Evolutionary conservation across 768 basidiomycete genomes (phyloP).

Genomic region (Lentinula sp.): DNA sequence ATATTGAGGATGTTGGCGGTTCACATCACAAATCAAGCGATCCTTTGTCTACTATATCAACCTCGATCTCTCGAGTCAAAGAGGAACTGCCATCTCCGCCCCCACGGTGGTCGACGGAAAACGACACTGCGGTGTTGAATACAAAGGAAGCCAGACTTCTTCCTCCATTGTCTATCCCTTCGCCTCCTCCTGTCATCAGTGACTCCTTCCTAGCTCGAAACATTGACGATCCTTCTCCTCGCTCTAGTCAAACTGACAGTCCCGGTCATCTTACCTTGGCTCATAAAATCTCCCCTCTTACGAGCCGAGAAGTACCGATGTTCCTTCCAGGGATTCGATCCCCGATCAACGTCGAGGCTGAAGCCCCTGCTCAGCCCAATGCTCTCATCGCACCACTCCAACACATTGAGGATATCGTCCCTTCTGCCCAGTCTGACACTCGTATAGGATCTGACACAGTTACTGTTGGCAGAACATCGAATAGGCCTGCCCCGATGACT

Average conservation of each 20-base stretch:
- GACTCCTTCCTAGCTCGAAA: conserved; percentile 14
- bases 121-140: background rate
- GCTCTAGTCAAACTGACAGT: conserved; percentile 13
- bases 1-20: background rate
- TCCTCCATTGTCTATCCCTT: background rate
- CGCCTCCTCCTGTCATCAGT: background rate
- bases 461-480: background rate
- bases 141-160: background rate
- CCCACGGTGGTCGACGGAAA: background rate
- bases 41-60: background rate
- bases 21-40: too few species aligned
- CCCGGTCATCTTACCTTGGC: conserved; percentile 28
- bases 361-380: background rate
- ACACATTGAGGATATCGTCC: background rate
- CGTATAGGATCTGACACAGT: background rate
- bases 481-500: background rate
- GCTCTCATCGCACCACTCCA: background rate
- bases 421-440: background rate
- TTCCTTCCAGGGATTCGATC: conserved; percentile 16
- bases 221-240: conserved; percentile 27
- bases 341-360: background rate
- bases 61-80: background rate
- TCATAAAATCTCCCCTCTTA: conserved; percentile 30
- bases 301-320: conserved; percentile 30
- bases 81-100: background rate